Evolutionary conservation across 352 stramenopile species (phyloP).

Genomic region (Peronospora destructor): DNA sequence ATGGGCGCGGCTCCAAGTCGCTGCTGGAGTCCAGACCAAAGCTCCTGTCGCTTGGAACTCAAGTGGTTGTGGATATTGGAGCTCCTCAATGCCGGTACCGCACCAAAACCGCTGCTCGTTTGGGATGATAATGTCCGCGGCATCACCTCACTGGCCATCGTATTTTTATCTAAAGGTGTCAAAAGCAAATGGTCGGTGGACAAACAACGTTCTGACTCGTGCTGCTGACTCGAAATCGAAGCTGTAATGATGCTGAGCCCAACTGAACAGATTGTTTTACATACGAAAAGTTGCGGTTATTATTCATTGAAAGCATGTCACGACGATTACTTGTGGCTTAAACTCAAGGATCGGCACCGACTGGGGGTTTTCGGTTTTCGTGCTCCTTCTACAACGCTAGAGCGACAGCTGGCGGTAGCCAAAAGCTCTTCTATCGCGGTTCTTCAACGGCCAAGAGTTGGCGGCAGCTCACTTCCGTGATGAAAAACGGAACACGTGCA

Average conservation of each 20-base stretch:
- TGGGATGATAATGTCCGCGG: slow-evolving; percentile 7
- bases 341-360: slow-evolving; percentile 15
- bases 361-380: slow-evolving; percentile 10
- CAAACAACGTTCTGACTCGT: slow-evolving; percentile 12
- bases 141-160: slow-evolving; percentile 24
- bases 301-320: slow-evolving; percentile 8
- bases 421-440: background rate
- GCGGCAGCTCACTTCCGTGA: background rate
- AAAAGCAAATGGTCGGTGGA: background rate
- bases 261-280: slow-evolving; percentile 3
- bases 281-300: background rate
- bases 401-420: slow-evolving; percentile 7
- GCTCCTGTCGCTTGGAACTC: slow-evolving; percentile 22
- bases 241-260: background rate
- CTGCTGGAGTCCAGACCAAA: slow-evolving; percentile 25
- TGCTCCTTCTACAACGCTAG: slow-evolving; percentile 5
- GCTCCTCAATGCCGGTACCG: slow-evolving; percentile 3
- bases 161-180: background rate
- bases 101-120: background rate
- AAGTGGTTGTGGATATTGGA: slow-evolving; percentile 16
- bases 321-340: slow-evolving; percentile 1
- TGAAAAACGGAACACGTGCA: background rate
- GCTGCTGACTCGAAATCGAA: slow-evolving; percentile 16
- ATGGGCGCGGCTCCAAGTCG: slow-evolving; percentile 19
- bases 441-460: background rate